Base-by-base conservation (phyloP, 345 rosid species). In the Trapa incisa region DNA sequence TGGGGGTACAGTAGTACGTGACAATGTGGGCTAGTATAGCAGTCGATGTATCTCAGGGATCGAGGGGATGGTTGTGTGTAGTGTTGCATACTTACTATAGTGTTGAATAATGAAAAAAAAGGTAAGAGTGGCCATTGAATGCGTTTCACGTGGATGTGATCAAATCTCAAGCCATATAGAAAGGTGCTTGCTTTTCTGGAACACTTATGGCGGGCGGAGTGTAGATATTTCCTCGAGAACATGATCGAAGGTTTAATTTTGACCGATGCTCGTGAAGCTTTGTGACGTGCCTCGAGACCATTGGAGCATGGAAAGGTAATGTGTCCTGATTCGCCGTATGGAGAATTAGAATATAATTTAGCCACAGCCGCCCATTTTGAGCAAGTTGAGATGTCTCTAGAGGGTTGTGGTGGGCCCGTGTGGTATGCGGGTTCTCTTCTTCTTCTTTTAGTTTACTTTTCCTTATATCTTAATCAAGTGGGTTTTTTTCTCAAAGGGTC, bases 291-390 rank as follows among this genome's bases (percentile, higher is more conserved):
- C 62, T 0, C 37, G 7, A 0, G 29, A 17, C 3, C 45, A 56
- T 57, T 79, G 76, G 77, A 15, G 2, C 22, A 54, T 52, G 60
- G 47, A 64, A 68, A 58, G 54, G 41, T 15, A 32, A 1, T 2
- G 48, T 68, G 81, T 77, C 76, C 58, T 13, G 71, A 67, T 74
- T 72, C 81, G 66, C 29, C 2, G 74, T 68, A 69, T 68, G 45
- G 63, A 32, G 22, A 8, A 7, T 7, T 6, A 10, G 15, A 11
- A 32, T 58, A 11, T 16, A n/a, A 3, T 17, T 32, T 8, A 4
- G 2, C 35, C 63, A 8, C 63, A 33, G 63, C 63, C 63, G 63
- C 63, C 63, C 43, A 4, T 6, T 32, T 32, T 14, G 37, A 3
- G 61, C 29, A 29, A 57, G 61, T 41, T 32, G 61, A 22, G 9